Evolutionary conservation across 2,329 filamentous ascomycete genomes (phyloP), one percentile per base, ranked within the genome.

Genomic region (Fusarium lyarnte): DNA sequence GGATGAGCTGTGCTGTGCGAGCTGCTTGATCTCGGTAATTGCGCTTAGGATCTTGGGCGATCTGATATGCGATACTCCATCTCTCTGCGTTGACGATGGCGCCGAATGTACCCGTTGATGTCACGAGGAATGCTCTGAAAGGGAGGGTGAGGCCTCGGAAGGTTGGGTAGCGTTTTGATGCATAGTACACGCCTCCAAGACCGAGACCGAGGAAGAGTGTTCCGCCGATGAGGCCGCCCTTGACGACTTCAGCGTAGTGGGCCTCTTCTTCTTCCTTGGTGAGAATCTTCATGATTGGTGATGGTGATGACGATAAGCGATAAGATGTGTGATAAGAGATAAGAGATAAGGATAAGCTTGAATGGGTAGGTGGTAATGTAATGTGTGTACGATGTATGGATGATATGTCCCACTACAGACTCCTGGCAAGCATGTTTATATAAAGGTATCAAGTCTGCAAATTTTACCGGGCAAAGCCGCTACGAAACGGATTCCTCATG

Each of bases 1-100:
- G 84, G 60, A 88, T 82, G 53, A 90, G 83, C 49, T 89, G 84
- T 49, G 85, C 82, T 8, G 88, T 84, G 36, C 88, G 88, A 76
- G 88, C 84, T 63, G 90, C 85, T 75, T 87, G 85, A 81, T 93
- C 90, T 79, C 88, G 85, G 87, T 93, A 94, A 70, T 85, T 82
- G 76, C 86, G 86, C 79, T 88, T 88, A 57, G 92, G 90, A 81
- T 97, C 93, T 78, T 89, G 88, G 52, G 85, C 81, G 62, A 86
- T 85, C 83, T 97, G 94, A 86, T 88, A 97, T 62, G 79, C 78
- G 78, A 87, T 85, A 68, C 84, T 86, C 79, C 81, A 82, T 76
- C 93, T 91, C 76, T 99, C 96, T 71, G 96, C 96, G 64, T 91
- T 87, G 80, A 98, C 90, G 82, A 99, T 98, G 85, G 94, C 92